Evolutionary conservation across 2,329 filamentous ascomycete species (phyloP).

Genomic region (Penicillium sp.): DNA sequence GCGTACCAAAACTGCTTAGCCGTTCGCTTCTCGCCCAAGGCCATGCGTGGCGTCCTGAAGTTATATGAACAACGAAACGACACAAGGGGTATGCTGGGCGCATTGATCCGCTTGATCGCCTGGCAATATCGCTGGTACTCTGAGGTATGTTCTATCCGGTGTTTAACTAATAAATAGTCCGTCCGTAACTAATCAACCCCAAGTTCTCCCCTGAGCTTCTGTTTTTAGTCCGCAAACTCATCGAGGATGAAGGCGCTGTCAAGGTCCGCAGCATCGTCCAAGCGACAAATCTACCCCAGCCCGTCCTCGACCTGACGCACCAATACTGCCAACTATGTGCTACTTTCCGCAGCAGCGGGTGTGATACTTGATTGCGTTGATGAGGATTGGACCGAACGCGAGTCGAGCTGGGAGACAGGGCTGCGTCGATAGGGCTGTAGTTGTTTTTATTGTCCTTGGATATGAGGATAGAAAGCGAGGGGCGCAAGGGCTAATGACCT

Average conservation of each 20-base stretch:
- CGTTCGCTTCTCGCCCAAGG: conserved; percentile 89
- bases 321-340: conserved; percentile 94
- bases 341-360: conserved; percentile 90
- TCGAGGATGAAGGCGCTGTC: conserved; percentile 95
- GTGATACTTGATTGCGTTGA: conserved; percentile 62
- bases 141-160: conserved; percentile 55
- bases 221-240: conserved; percentile 81
- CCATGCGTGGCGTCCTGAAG: conserved; percentile 77
- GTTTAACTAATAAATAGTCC: background rate
- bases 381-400: background rate
- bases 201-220: conserved; percentile 88
- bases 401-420: background rate
- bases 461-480: conserved; percentile 14
- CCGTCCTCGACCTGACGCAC: conserved; percentile 89
- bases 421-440: background rate
- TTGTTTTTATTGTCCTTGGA: conserved; percentile 7
- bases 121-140: conserved; percentile 99
- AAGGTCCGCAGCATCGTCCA: conserved; percentile 97
- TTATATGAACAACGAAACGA: conserved; percentile 74
- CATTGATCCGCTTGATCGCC: conserved; percentile 85
- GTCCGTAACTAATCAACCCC: conserved; percentile 18
- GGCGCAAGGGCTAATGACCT: conserved; percentile 21
- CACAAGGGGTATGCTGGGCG: conserved; percentile 73
- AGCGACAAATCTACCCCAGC: conserved; percentile 87
- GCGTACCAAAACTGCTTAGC: conserved; percentile 85